These are phyloP conservation scores for Endotrypanum monterogeii DNA, from an alignment of 208 protist species.

Conservation along the genomic window DNA sequence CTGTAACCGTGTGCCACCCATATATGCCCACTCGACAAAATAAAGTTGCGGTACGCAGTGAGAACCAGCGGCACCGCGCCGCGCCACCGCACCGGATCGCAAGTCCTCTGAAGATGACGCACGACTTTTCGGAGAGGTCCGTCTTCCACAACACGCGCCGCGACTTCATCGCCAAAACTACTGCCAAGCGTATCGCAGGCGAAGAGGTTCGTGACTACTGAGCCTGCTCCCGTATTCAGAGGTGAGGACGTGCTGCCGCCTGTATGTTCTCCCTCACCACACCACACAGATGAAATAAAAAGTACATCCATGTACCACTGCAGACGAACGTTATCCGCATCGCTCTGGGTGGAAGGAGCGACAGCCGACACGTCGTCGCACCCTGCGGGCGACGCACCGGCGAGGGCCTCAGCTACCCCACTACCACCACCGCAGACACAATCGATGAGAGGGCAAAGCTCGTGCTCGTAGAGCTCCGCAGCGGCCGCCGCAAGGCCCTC, in stretches of 20 bases:
- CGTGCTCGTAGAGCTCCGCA: conserved; percentile 18
- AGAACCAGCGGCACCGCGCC: conserved; percentile 13
- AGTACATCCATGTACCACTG: conserved; percentile 24
- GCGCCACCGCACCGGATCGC: conserved; percentile 29
- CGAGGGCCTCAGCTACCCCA: background rate
- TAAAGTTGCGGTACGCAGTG: conserved; percentile 13
- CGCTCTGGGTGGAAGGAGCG: background rate
- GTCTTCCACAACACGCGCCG: background rate
- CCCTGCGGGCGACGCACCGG: background rate
- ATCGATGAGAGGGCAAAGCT: conserved; percentile 14
- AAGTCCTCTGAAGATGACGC: conserved; percentile 7
- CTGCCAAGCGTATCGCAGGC: background rate
- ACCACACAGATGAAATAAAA: conserved; percentile 21
- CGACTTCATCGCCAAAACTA: background rate
- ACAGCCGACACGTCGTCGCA: background rate
- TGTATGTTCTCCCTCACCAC: background rate
- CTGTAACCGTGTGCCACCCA: conserved; percentile 10
- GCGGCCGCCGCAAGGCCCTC: conserved; percentile 5
- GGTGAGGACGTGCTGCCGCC: background rate
- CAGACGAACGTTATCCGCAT: conserved; percentile 21
- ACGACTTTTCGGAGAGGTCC: conserved; percentile 11
- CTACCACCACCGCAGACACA: background rate
- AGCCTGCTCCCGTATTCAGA: background rate
- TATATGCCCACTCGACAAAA: conserved; percentile 17
- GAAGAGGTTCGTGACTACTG: background rate